phyloP scores from a whole-genome alignment of 2,329 filamentous ascomycete species.

The Fusarium kyushuense region DNA sequence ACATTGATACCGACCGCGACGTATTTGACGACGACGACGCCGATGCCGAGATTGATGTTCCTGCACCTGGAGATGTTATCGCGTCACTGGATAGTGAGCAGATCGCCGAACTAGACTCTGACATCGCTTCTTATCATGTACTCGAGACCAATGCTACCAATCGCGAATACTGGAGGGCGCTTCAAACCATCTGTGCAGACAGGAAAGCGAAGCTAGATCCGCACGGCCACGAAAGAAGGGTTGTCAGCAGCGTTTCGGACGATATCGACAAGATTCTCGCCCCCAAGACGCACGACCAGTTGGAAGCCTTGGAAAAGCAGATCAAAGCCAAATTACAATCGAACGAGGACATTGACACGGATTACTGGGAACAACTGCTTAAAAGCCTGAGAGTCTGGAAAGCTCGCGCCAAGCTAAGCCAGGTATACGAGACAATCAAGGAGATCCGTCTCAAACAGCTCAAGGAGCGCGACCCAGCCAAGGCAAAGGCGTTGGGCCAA shows the following conservation, averaged over 20 bases:
- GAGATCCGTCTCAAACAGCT: conserved; percentile 75
- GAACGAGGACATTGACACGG: conserved; percentile 92
- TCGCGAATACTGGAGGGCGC: conserved; percentile 90
- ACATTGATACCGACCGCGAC: conserved; percentile 86
- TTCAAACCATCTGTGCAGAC: conserved; percentile 86
- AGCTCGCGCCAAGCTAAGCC: conserved; percentile 84
- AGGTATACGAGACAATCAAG: conserved; percentile 81
- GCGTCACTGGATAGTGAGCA: conserved; percentile 75
- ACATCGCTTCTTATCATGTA: conserved; percentile 82
- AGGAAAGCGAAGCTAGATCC: conserved; percentile 74
- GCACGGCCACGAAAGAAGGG: conserved; percentile 74
- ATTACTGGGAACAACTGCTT: conserved; percentile 97
- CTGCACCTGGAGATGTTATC: conserved; percentile 84
- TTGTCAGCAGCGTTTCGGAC: conserved; percentile 82
- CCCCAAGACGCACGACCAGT: conserved; percentile 86
- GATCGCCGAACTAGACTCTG: conserved; percentile 81
- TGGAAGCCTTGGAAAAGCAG: conserved; percentile 88
- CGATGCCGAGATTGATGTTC: conserved; percentile 79
- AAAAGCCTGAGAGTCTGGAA: conserved; percentile 90
- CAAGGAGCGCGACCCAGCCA: conserved; percentile 74
- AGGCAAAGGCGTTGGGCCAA: conserved; percentile 60
- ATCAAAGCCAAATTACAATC: conserved; percentile 88
- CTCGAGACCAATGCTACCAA: conserved; percentile 84
- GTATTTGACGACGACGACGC: conserved; percentile 86
- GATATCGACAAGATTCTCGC: conserved; percentile 90